phyloP scores from a whole-genome alignment of 2,329 filamentous ascomycete species.

The Fonsecaea pugnacius region DNA sequence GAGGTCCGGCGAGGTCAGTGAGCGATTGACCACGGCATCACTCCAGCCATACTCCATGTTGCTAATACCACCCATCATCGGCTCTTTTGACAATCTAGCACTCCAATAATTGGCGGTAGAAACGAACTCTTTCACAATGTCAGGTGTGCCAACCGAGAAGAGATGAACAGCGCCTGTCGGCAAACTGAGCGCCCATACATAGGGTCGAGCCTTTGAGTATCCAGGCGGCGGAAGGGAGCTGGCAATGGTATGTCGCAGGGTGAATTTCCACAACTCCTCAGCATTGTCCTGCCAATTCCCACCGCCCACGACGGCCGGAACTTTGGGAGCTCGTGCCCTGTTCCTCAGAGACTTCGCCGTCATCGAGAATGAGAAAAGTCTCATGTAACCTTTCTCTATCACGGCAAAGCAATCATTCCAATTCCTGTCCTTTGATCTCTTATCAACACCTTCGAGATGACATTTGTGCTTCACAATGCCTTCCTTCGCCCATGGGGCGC shows the following conservation, averaged over 20 bases:
- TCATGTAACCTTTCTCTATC: constrained; percentile 91
- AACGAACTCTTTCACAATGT: constrained; percentile 94
- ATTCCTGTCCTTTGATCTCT: constrained; percentile 88
- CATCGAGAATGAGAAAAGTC: constrained; percentile 89
- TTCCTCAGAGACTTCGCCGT: constrained; percentile 72
- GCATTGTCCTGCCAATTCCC: constrained; percentile 99
- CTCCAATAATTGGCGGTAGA: constrained; percentile 97
- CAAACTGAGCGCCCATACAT: constrained; percentile 92
- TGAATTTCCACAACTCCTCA: constrained; percentile 83
- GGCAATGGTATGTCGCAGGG: constrained; percentile 87
- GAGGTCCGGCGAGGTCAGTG: constrained; percentile 64
- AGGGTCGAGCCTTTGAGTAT: constrained; percentile 84
- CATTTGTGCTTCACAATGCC: constrained; percentile 96
- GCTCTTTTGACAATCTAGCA: constrained; percentile 89
- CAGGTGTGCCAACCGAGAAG: constrained; percentile 95
- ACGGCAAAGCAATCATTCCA: constrained; percentile 97
- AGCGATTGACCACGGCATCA: constrained; percentile 77
- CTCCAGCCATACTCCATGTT: constrained; percentile 99
- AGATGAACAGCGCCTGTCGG: constrained; percentile 93
- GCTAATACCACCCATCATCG: constrained; percentile 86
- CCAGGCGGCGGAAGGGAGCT: constrained; percentile 87
- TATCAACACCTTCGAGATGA: constrained; percentile 86
- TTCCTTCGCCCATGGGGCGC: constrained; percentile 98
- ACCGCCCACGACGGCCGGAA: constrained; percentile 78
- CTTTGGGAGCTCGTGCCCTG: constrained; percentile 62